phyloP scores from a whole-genome alignment of 768 basidiomycete species.

The Chalciporus sphaerocephalus region DNA sequence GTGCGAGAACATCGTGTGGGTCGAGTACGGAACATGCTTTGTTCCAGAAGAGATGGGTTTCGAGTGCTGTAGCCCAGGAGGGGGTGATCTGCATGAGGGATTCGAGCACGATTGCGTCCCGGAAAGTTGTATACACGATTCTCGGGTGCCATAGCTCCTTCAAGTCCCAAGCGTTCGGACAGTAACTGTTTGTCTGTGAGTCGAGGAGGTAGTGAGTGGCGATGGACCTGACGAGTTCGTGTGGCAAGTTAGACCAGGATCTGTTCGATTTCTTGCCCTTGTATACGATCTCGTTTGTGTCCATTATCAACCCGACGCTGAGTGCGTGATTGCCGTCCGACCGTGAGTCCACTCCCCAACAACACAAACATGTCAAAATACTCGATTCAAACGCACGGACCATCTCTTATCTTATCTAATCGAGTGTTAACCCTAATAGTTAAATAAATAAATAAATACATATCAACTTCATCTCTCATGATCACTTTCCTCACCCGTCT shows the following conservation, averaged over 20 bases:
- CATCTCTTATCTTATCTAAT: constrained; percentile 4
- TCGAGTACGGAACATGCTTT: constrained; percentile 60
- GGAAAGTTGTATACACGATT: constrained; percentile 57
- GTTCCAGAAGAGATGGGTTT: constrained; percentile 67
- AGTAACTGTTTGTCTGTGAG: constrained; percentile 40
- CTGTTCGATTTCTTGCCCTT: constrained; percentile 56
- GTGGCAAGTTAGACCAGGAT: constrained; percentile 60
- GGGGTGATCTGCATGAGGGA: constrained; percentile 60
- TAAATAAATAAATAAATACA: too few relatives aligned
- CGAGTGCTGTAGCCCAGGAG: constrained; percentile 56
- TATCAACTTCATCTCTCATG: too few relatives aligned
- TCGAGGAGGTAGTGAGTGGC: constrained; percentile 53
- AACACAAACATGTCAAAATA: too few relatives aligned
- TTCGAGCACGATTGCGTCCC: constrained; percentile 59
- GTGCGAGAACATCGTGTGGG: constrained; percentile 52
- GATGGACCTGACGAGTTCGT: constrained; percentile 48
- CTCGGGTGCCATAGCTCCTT: constrained; percentile 57
- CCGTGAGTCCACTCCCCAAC: constrained; percentile 23
- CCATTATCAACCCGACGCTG: constrained; percentile 32
- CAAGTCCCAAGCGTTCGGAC: constrained; percentile 45
- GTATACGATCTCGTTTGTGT: constrained; percentile 31
- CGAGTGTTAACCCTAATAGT: too few relatives aligned
- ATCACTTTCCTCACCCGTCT: constrained; percentile 7
- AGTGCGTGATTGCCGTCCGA: too few relatives aligned
- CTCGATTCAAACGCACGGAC: constrained; percentile 34